phyloP scores from a whole-genome alignment of 2,329 filamentous ascomycete species.

The Salinomyces thailandicus region DNA sequence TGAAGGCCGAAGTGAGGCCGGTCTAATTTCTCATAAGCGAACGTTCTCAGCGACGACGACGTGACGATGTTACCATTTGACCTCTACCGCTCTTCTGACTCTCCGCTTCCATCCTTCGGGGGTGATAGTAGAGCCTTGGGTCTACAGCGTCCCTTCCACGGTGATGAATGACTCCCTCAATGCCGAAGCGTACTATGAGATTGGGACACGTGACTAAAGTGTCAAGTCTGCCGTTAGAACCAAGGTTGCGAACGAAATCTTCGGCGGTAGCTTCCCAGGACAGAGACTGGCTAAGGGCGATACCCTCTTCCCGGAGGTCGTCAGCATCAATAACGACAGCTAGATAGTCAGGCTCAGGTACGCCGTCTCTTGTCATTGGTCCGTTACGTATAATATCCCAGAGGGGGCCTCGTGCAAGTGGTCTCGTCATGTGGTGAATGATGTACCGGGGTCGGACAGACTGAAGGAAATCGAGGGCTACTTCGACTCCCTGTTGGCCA shows the following conservation, averaged over 20 bases:
- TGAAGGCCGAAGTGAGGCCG: constrained; percentile 23
- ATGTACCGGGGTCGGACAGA: constrained; percentile 21
- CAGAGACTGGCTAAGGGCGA: constrained; percentile 22
- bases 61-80: constrained; percentile 4
- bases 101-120: constrained; percentile 17
- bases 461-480: constrained; percentile 25
- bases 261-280: constrained; percentile 26
- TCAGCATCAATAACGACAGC: constrained; percentile 27
- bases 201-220: constrained; percentile 27
- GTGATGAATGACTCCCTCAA: constrained; percentile 25
- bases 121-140: constrained; percentile 24
- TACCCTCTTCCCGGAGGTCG: constrained; percentile 25
- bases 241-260: constrained; percentile 26
- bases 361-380: constrained; percentile 20
- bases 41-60: not conserved
- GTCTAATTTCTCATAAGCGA: constrained; percentile 11
- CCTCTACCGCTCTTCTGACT: not conserved
- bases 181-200: constrained; percentile 26
- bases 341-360: constrained; percentile 23
- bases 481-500: constrained; percentile 22
- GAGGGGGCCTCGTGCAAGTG: constrained; percentile 22
- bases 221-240: constrained; percentile 25
- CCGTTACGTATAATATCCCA: constrained; percentile 27
- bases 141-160: constrained; percentile 25
- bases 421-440: constrained; percentile 26